Conservation (phyloP, 768 basidiomycete species). For the Candolleomyces aberdarensis region DNA sequence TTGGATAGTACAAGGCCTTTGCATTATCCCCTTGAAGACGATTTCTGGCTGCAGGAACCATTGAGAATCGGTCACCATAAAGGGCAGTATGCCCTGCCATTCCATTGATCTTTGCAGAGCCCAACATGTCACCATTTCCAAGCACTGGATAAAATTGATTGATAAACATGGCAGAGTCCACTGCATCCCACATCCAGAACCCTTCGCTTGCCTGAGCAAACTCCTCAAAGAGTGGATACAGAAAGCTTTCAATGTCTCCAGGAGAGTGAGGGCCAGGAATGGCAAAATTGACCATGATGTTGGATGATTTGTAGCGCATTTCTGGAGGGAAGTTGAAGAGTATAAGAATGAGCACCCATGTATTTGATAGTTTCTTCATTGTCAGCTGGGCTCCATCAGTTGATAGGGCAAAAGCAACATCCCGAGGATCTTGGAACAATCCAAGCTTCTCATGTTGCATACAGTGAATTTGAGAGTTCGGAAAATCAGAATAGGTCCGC, state of each 20-base stretch:
- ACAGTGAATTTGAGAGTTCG: slow-evolving; percentile 15
- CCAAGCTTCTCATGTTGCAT: slow-evolving; percentile 13
- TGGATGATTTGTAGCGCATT: slow-evolving; percentile 12
- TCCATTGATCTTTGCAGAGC: slow-evolving; percentile 29
- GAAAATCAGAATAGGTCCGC: slow-evolving; percentile 19
- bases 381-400: slow-evolving; percentile 28
- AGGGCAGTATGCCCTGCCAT: slow-evolving; percentile 25
- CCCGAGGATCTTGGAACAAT: slow-evolving; percentile 18
- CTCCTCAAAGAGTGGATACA: slow-evolving; percentile 24
- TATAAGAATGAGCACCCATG: slow-evolving; percentile 20
- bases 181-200: slow-evolving; percentile 31
- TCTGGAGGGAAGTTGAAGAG: slow-evolving; percentile 20
- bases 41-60: slow-evolving; percentile 22
- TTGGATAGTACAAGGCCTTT: slow-evolving; percentile 26
- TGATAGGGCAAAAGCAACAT: slow-evolving; percentile 21
- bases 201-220: slow-evolving; percentile 23
- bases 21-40: slow-evolving; percentile 14
- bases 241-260: slow-evolving; percentile 20
- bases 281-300: slow-evolving; percentile 16
- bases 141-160: slow-evolving; percentile 16
- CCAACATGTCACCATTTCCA: slow-evolving; percentile 29
- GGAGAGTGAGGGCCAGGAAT: slow-evolving; percentile 22
- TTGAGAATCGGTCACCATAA: slow-evolving; percentile 27
- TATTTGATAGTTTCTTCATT: slow-evolving; percentile 27
- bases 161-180: slow-evolving; percentile 22